Base-by-base conservation (phyloP, 306 rosid genomes). In the Vicia villosa region DNA sequence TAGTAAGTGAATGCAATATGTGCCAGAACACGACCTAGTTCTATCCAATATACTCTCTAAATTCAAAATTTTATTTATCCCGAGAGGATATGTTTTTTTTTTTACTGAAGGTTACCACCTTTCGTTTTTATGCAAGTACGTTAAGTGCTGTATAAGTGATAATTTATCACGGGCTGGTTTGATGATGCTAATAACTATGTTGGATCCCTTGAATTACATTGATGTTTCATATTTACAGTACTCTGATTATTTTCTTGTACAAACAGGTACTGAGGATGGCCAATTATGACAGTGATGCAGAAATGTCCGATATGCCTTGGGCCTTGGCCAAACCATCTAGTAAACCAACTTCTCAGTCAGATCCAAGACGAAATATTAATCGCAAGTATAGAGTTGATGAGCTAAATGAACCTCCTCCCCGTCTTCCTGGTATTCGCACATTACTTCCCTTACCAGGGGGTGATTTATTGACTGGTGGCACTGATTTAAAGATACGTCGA, bases 361-460 rank as follows among this genome's bases (percentile, higher is more conserved):
- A 87, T 69, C 82, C 68, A 67, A 87, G 98, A 71, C 80, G 96
- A 30, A 90, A 85, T 77, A 76, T 83, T 50, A 88, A 88, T 85
- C 86, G 88, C 70, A 91, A 87, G 80, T 94, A 94, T 80, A 81
- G 93, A 87, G 95, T 88, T 59, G 87, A 86, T 78, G 98, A 94
- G 79, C 83, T 94, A 78, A 91, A 85, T 52, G 96, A 88, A 74
- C 95, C 97, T 69, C 86, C 90, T 41, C 79, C 95, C 8, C 96
- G 91, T 64, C 86, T 94, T 82, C 89, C 90, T 73, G 98, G 97
- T 43, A 81, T 94, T 16, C 92, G 97, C 41, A 83, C 98, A 69
- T 70, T 94, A 86, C 97, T 90, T 73, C 90, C 98, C 72, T 85
- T 94, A 81, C 91, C 98, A 64, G 98, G 97, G 30, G 98, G 98